A percentile compares a stretch with the other conserved stretches of the same genome.
These are phyloP conservation scores for Gynostemma pentaphyllum DNA, from an alignment of 306 rosid species.

Conservation along the genomic window DNA sequence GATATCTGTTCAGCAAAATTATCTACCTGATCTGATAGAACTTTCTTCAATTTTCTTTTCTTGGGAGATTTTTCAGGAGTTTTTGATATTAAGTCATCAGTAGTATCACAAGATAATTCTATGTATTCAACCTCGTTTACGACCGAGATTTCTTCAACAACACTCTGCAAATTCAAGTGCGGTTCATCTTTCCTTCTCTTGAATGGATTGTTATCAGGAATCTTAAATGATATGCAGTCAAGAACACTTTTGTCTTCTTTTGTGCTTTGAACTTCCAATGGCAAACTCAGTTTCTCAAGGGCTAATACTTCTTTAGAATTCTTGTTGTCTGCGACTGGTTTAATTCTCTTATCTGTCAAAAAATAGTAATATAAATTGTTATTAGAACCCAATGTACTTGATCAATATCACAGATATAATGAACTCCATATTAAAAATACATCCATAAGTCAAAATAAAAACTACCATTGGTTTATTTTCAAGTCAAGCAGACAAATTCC, in stretches of 20 bases:
- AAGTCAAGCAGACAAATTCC: not conserved
- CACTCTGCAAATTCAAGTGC: slow-evolving; percentile 18
- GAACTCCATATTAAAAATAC: not conserved
- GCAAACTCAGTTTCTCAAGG: slow-evolving; percentile 50
- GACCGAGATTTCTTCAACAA: slow-evolving; percentile 17
- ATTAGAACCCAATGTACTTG: not conserved
- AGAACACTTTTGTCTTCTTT: slow-evolving; percentile 7
- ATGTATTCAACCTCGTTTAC: slow-evolving; percentile 21
- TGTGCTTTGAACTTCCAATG: slow-evolving; percentile 22
- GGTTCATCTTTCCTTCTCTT: slow-evolving; percentile 35
- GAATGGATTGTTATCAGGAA: slow-evolving; percentile 77
- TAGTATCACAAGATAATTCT: slow-evolving; percentile 18
- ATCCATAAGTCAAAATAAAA: not conserved
- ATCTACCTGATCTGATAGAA: slow-evolving; percentile 21
- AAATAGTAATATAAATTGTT: not conserved
- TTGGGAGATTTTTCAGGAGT: slow-evolving; percentile 20
- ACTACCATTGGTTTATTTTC: not conserved
- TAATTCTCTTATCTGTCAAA: slow-evolving; percentile 31
- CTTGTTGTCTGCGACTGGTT: slow-evolving; percentile 13
- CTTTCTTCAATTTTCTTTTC: slow-evolving; percentile 37
- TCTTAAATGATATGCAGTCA: slow-evolving; percentile 22
- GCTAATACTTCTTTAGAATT: slow-evolving; percentile 31
- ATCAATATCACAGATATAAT: not conserved
- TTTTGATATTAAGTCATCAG: slow-evolving; percentile 14
- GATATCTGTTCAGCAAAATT: slow-evolving; percentile 29